Evolutionary conservation across 129 eudicot species (phyloP).

Genomic region (Arctium minus): DNA sequence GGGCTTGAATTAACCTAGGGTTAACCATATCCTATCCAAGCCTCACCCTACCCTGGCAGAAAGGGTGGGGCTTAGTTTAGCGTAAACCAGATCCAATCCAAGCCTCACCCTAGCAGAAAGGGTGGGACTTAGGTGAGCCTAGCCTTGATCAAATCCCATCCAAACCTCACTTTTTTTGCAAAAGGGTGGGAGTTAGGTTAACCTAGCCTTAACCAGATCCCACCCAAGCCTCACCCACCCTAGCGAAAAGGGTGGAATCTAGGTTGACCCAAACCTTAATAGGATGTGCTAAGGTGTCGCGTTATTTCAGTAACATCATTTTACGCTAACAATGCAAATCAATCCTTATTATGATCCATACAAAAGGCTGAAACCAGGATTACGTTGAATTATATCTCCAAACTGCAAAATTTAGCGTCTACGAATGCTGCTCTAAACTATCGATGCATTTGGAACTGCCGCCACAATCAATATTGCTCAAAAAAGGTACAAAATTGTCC

Average conservation of each 20-base stretch:
- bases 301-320: background rate
- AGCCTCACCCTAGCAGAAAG: background rate
- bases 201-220: background rate
- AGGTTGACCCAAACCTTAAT: background rate
- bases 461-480: slow-evolving; percentile 24
- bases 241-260: background rate
- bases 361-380: background rate
- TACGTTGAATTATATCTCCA: slow-evolving; percentile 6
- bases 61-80: background rate
- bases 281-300: background rate
- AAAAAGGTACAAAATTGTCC: slow-evolving; percentile 32
- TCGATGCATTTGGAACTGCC: slow-evolving; percentile 23
- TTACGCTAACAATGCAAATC: background rate
- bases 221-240: background rate
- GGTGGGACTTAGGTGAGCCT: background rate
- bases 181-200: background rate
- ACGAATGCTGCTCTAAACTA: slow-evolving; percentile 19
- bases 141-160: background rate
- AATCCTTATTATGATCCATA: background rate
- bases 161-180: background rate
- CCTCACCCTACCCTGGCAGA: too few relatives aligned
- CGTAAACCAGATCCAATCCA: background rate
- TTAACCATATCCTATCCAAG: too few relatives aligned
- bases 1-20: background rate
- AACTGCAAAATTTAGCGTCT: slow-evolving; percentile 31